Percentiles rank a stretch among this genome's conserved stretches.
Evolutionary conservation across 2,329 filamentous ascomycete species (phyloP).

Genomic region (Penicillium sp.): DNA sequence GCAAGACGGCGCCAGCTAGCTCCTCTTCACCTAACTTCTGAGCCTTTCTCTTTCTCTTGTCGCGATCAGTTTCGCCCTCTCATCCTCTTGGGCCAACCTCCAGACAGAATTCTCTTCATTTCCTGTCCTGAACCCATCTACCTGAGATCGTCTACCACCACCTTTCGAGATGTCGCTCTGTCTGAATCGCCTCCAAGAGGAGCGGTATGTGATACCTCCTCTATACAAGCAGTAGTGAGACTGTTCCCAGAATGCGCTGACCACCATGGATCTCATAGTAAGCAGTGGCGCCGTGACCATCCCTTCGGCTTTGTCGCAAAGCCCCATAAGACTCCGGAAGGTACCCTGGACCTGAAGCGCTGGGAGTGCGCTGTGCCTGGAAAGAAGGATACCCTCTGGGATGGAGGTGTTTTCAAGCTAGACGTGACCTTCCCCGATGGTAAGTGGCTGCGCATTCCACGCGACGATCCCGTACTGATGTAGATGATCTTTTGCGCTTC

Average conservation of each 20-base stretch:
- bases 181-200: slow-evolving; percentile 79
- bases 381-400: slow-evolving; percentile 96
- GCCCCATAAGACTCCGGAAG: slow-evolving; percentile 71
- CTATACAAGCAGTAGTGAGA: too few species aligned
- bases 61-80: neutral
- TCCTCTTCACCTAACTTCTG: neutral
- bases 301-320: slow-evolving; percentile 97
- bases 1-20: neutral
- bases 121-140: neutral
- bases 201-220: slow-evolving; percentile 58
- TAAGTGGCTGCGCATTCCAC: slow-evolving; percentile 43
- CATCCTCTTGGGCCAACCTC: neutral
- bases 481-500: slow-evolving; percentile 12
- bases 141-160: neutral
- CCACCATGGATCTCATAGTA: slow-evolving; percentile 52
- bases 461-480: slow-evolving; percentile 11
- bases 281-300: slow-evolving; percentile 95
- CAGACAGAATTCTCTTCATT: neutral
- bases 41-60: neutral
- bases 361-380: slow-evolving; percentile 98
- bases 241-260: slow-evolving; percentile 6
- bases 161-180: slow-evolving; percentile 69
- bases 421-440: slow-evolving; percentile 90
- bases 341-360: slow-evolving; percentile 82
- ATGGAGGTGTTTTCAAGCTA: slow-evolving; percentile 94